phyloP scores from a whole-genome alignment of 1,139 yeast species.

The Spencermartinsiella ligniputridi region DNA sequence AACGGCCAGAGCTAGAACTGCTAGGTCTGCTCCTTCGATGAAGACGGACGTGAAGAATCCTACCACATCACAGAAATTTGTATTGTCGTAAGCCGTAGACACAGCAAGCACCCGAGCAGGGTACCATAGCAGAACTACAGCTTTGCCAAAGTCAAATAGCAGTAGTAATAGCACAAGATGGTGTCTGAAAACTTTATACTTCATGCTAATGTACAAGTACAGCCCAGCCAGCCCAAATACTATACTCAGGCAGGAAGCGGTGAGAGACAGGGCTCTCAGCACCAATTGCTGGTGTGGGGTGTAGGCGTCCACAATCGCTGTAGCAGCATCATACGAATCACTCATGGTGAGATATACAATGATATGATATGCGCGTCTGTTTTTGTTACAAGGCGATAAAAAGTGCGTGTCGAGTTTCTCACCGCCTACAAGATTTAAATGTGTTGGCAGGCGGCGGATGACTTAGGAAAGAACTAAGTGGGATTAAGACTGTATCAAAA shows the following conservation, averaged over 20 bases:
- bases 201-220: constrained; percentile 31
- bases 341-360: no score
- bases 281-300: constrained; percentile 24
- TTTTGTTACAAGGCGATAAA: no score
- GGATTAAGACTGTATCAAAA: no score
- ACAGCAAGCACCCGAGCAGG: constrained; percentile 58
- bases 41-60: constrained; percentile 84
- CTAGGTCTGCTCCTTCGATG: constrained; percentile 84
- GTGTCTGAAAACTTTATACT: constrained; percentile 31
- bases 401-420: no score
- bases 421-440: no score
- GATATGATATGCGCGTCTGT: no score
- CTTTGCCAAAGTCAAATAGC: constrained; percentile 70
- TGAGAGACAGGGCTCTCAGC: constrained; percentile 28
- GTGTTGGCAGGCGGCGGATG: no score
- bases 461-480: no score
- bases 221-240: constrained; percentile 31
- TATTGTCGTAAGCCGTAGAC: constrained; percentile 48
- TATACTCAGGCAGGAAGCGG: constrained; percentile 30
- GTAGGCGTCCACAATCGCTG: constrained; percentile 23
- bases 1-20: constrained; percentile 76
- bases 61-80: constrained; percentile 61
- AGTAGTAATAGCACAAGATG: constrained; percentile 60
- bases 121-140: constrained; percentile 62
- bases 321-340: constrained; percentile 18